phyloP scores from a whole-genome alignment of 768 basidiomycete genomes.

The Kondoa malvinella region DNA sequence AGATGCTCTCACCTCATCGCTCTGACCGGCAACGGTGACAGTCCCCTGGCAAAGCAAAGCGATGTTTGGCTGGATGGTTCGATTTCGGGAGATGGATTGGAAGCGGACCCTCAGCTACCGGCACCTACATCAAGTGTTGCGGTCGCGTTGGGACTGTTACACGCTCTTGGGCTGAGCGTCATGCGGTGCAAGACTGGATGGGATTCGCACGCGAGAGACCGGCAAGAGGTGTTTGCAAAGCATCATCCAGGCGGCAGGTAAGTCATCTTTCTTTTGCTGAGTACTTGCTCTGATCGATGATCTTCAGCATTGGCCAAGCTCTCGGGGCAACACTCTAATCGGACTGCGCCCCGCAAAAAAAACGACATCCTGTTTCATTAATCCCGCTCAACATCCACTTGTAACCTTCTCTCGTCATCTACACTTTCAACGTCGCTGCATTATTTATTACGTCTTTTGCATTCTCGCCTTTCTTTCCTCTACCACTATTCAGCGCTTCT shows the following conservation, averaged over 20 bases:
- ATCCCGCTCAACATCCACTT: too few relatives aligned
- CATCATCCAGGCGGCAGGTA: slow-evolving; percentile 26
- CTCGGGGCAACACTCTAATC: not conserved
- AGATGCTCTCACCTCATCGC: slow-evolving; percentile 21
- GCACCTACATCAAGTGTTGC: slow-evolving; percentile 27
- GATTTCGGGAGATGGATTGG: slow-evolving; percentile 22
- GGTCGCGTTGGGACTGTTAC: slow-evolving; percentile 23
- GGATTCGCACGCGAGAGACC: slow-evolving; percentile 21
- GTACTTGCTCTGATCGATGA: not conserved
- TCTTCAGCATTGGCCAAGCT: not conserved
- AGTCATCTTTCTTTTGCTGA: not conserved
- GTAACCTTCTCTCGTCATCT: too few relatives aligned
- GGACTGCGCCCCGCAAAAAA: too few relatives aligned
- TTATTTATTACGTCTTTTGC: too few relatives aligned
- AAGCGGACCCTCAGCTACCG: slow-evolving; percentile 26
- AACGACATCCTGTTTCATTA: too few relatives aligned
- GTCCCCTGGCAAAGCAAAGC: slow-evolving; percentile 21
- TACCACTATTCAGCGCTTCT: too few relatives aligned
- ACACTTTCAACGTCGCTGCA: too few relatives aligned
- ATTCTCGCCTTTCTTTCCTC: too few relatives aligned
- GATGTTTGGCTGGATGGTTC: slow-evolving; percentile 24
- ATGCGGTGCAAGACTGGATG: slow-evolving; percentile 21
- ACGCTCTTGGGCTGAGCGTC: slow-evolving; percentile 23
- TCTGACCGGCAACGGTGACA: slow-evolving; percentile 23
- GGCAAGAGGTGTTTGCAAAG: slow-evolving; percentile 19